Evolutionary conservation across 75 land plant species (phyloP), one percentile per base, ranked within the genome.

Genomic region (Pinus taeda): DNA sequence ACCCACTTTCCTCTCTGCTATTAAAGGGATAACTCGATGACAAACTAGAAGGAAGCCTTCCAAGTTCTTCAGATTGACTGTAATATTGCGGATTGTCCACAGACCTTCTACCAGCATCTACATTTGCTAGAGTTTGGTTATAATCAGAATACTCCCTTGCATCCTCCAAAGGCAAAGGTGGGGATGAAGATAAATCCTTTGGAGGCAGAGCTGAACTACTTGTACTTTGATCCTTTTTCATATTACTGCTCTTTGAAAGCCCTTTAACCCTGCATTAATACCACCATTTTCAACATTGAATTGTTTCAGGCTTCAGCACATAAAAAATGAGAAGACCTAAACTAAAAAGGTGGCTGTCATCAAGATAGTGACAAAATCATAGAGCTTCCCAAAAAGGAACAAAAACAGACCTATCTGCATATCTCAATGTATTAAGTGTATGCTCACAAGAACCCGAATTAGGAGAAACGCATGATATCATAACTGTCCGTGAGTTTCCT

Each of bases 381-480:
- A 6, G 49, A 45, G 8, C 49, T 6, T 45, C 49, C 49, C 22
- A 2, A 59, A 39, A 15, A 66, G 21, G 22, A 65, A 70, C 30
- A 75, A 78, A 57, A 74, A 71, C 75, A 49, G 90, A 97, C 99
- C 99, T 88, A 81, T 97, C 99, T 62, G 99, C 99, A 91, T 97
- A 97, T 95, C 99, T 86, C 75, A 97, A 88, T 20, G 99, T 97
- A 76, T 97, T 97, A 39, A 97, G 91, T 33, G 99, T 97, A 75
- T 97, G 99, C 75, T 97, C 99, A 88, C 99, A 97, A 66, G 99
- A 97, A 60, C 99, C 99, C 60, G 96, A 85, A 80, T 86, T 93
- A 49, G 99, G 99, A 39, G 99, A 97, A 75, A 97, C 90, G 83
- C 99, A 97, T 13, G 99, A 97, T 73, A 97, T 97, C 99, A 97